A percentile compares a stretch with the other conserved stretches of the same genome.
Evolutionary conservation across 1,284 basidiomycete species (phyloP).

Genomic region (Ceratobasidium theobromae): DNA sequence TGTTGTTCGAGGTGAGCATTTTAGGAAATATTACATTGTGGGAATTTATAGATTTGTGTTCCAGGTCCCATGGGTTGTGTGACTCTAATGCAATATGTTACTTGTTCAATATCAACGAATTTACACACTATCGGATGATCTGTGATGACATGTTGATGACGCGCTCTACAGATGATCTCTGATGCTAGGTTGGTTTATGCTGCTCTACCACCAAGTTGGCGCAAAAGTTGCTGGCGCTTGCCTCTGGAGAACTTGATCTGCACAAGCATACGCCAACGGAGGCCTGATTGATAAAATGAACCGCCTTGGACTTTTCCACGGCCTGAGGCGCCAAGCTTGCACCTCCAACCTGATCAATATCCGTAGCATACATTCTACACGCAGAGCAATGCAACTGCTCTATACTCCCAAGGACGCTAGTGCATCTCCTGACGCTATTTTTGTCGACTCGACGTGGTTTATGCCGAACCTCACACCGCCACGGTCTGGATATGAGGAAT

Average conservation of each 20-base stretch:
- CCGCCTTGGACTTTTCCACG: conserved; percentile 1
- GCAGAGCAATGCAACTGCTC: conserved; percentile 18
- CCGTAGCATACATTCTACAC: conserved; percentile 9
- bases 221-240: too few species aligned
- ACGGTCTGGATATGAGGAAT: conserved; percentile 58
- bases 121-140: conserved; percentile 13
- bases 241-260: too few species aligned
- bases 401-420: conserved; percentile 30
- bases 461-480: conserved; percentile 81
- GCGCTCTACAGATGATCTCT: too few species aligned
- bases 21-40: background rate
- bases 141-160: too few species aligned
- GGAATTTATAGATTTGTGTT: background rate
- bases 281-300: conserved; percentile 20
- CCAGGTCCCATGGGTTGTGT: conserved; percentile 73
- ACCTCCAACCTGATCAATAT: background rate
- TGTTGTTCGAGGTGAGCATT: conserved; percentile 62
- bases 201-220: too few species aligned
- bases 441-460: conserved; percentile 82
- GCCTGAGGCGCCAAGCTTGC: background rate
- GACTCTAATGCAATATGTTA: background rate
- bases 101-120: conserved; percentile 14
- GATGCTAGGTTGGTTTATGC: too few species aligned
- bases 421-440: conserved; percentile 45
- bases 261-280: conserved; percentile 27